Base-by-base conservation (phyloP, 768 basidiomycete species). In the Zangia roseola region DNA sequence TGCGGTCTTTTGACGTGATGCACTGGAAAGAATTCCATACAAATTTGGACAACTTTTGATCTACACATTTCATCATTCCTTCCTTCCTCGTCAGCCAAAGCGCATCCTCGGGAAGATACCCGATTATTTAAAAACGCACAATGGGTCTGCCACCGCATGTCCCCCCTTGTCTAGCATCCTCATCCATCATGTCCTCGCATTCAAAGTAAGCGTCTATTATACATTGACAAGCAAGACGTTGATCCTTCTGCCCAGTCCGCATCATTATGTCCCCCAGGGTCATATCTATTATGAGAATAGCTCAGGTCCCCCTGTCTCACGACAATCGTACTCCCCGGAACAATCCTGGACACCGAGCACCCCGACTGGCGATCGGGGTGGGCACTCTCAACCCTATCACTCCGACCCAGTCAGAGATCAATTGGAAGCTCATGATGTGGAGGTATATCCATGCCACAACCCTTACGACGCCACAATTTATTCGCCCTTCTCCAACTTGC, bases 11-110 rank as follows among this genome's bases (percentile, higher is more conserved):
- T 57, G 23, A 62, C 57, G 63, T 59, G 45, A 54, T 61, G 39
- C 64, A 68, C 66, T 61, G 62, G 64, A 65, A 54, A 55, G 51
- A 13, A 23, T 54, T 53, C 49, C 49, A 36, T 50, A 39, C 61
- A 31, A 58, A 63, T 58, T 42, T 40, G 40, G 55, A 23, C 51
- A 26, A 33, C 38, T 19, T 50, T 44, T 45, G 55, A 63, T 60
- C 43, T 42, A 25, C 45, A 7, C 48, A 58, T 63, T 50, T 41
- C 53, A 50, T 51, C 61, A 65, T 45, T n/a, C n/a, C n/a, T 35
- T 38, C 14, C 36, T 41, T 41, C 44, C 52, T 39, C 52, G 19
- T 50, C 45, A 25, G 56, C 21, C 41, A 66, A 61, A 61, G 59
- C 53, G 59, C 53, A 17, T 46, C 41, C 45, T 43, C 43, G 61